Percentiles rank a stretch among this genome's conserved stretches.
Conservation (phyloP, 192 early-diverging fungal species). For the Coemansia sp. region DNA sequence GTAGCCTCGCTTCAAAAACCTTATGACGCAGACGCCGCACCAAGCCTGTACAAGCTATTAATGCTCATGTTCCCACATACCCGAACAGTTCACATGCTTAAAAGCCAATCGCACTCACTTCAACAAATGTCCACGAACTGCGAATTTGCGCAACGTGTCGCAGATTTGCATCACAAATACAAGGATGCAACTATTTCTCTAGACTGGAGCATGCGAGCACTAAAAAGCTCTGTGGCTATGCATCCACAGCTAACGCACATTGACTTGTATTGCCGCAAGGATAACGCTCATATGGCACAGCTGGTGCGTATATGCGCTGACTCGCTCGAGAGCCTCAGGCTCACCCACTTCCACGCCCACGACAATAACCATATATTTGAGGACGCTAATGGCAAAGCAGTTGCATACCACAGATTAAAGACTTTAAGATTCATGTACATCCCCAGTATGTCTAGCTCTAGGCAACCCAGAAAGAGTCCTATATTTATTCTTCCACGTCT, state of each 20-base stretch:
- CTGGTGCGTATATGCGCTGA: neutral
- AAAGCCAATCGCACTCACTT: neutral
- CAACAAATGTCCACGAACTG: neutral
- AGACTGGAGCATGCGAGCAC: neutral
- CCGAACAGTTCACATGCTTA: neutral
- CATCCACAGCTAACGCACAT: neutral
- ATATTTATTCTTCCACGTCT: neutral
- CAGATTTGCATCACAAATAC: neutral
- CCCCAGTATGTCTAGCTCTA: neutral
- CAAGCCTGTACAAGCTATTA: neutral
- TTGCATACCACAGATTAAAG: neutral
- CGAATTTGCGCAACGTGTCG: neutral
- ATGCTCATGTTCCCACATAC: neutral
- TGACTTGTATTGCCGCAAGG: neutral
- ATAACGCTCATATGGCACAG: too few relatives aligned
- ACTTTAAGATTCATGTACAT: neutral
- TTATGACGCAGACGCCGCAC: neutral
- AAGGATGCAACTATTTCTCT: neutral
- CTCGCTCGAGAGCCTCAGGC: neutral
- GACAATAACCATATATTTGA: neutral
- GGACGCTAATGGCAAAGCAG: neutral
- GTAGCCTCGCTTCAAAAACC: constrained; percentile 8
- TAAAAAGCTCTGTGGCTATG: neutral
- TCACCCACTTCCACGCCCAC: neutral
- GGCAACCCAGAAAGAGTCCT: neutral